Percentiles rank a stretch among this genome's conserved stretches.
Conservation (phyloP, 352 stramenopile genomes). For the Pilasporangium apinafurcum region DNA sequence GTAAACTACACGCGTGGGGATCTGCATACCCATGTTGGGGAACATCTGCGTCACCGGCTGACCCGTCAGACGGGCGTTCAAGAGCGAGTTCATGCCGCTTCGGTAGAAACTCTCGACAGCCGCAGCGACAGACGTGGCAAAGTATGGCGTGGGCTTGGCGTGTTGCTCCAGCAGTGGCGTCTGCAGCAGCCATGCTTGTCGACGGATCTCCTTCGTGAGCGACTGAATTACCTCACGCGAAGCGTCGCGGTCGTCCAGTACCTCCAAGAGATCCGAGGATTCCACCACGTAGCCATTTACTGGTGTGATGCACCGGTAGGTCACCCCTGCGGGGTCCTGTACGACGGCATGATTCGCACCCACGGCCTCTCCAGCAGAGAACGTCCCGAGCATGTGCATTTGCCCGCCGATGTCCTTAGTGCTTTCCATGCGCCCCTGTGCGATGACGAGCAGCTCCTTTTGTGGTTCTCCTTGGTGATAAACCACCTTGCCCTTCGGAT, state of each 20-base stretch:
- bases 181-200: slow-evolving; percentile 76
- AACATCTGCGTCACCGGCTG: slow-evolving; percentile 81
- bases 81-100: slow-evolving; percentile 87
- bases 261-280: slow-evolving; percentile 54
- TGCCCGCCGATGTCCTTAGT: slow-evolving; percentile 82
- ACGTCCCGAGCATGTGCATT: slow-evolving; percentile 60
- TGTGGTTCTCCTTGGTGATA: slow-evolving; percentile 79
- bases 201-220: slow-evolving; percentile 85
- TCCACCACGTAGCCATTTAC: slow-evolving; percentile 75
- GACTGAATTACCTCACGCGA: slow-evolving; percentile 84
- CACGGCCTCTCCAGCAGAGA: slow-evolving; percentile 42
- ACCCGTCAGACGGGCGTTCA: slow-evolving; percentile 85
- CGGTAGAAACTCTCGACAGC: slow-evolving; percentile 92
- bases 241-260: slow-evolving; percentile 68
- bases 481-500: slow-evolving; percentile 67
- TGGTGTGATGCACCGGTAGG: slow-evolving; percentile 70
- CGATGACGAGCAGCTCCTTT: slow-evolving; percentile 75
- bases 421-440: slow-evolving; percentile 55
- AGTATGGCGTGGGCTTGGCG: slow-evolving; percentile 85
- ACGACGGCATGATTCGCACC: slow-evolving; percentile 79
- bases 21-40: slow-evolving; percentile 93
- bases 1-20: slow-evolving; percentile 89
- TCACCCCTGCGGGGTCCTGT: slow-evolving; percentile 72
- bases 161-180: slow-evolving; percentile 90
- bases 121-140: slow-evolving; percentile 87